These are phyloP conservation scores for Basipetospora chlamydospora DNA, from an alignment of 2,329 filamentous ascomycete species.

Conservation along the genomic window DNA sequence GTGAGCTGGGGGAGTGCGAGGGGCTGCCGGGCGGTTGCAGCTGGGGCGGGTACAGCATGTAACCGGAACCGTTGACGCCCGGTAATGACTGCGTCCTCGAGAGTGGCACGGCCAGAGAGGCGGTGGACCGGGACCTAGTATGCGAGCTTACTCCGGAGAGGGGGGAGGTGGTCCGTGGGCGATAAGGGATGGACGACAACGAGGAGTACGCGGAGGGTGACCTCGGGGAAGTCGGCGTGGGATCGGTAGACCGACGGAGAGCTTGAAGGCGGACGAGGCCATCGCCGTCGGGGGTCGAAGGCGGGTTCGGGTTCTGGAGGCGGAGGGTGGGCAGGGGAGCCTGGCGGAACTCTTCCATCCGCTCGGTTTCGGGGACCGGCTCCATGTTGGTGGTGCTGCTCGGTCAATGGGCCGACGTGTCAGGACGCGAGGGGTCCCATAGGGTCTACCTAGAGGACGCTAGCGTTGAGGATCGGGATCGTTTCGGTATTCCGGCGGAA, in stretches of 20 bases:
- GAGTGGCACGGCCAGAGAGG: constrained; percentile 41
- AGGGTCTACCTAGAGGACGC: too few relatives aligned
- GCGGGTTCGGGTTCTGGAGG: constrained; percentile 21
- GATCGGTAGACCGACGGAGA: constrained; percentile 44
- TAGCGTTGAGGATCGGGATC: too few relatives aligned
- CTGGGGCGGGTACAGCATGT: constrained; percentile 39
- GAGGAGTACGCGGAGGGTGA: constrained; percentile 33
- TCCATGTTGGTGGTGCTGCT: constrained; percentile 33
- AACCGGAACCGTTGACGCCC: constrained; percentile 43
- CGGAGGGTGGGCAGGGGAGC: constrained; percentile 41
- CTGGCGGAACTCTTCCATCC: constrained; percentile 50
- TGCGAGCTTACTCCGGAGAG: constrained; percentile 26
- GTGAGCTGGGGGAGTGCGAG: constrained; percentile 39
- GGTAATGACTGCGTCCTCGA: constrained; percentile 51
- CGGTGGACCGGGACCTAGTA: constrained; percentile 41
- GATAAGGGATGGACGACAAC: constrained; percentile 35
- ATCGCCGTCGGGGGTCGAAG: constrained; percentile 26
- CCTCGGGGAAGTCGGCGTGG: constrained; percentile 35
- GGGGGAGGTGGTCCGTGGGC: constrained; percentile 35
- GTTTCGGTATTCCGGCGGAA: too few relatives aligned
- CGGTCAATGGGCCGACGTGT: constrained; percentile 2
- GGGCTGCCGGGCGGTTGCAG: constrained; percentile 37
- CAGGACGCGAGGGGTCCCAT: not conserved
- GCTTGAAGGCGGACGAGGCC: constrained; percentile 34
- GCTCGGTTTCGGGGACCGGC: constrained; percentile 52